Conservation (phyloP, 192 early-diverging fungal genomes). For the Dissophora ornata region DNA sequence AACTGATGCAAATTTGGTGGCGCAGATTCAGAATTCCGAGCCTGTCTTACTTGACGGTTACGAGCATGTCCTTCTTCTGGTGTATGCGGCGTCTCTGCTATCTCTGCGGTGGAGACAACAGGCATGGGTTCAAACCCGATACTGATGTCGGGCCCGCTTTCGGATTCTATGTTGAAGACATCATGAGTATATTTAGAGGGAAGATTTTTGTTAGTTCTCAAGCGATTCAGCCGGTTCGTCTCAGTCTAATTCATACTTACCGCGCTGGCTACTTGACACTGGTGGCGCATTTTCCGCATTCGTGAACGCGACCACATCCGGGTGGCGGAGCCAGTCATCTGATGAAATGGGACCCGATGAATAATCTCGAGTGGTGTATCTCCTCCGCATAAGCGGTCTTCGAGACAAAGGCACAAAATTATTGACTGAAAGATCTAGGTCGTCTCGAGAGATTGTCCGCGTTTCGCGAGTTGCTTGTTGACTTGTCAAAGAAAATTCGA, state of each 20-base stretch:
- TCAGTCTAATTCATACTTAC: neutral
- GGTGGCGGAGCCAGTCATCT: conserved; percentile 47
- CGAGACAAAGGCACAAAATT: conserved; percentile 1
- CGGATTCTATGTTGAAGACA: neutral
- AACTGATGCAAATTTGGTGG: neutral
- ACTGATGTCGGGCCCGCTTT: conserved; percentile 5
- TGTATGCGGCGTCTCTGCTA: neutral
- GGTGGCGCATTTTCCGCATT: neutral
- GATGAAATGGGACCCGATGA: conserved; percentile 32
- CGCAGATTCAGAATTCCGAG: no score
- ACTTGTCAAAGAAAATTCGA: neutral
- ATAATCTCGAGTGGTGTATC: conserved; percentile 47
- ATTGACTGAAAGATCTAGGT: neutral
- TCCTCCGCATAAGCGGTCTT: conserved; percentile 21
- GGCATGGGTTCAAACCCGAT: neutral
- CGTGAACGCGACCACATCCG: conserved; percentile 20
- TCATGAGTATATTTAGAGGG: neutral
- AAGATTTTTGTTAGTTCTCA: conserved; percentile 1
- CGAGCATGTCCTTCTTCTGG: neutral
- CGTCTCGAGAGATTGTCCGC: neutral
- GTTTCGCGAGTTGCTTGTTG: neutral
- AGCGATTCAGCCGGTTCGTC: neutral
- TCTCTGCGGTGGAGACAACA: neutral
- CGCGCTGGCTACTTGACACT: neutral
- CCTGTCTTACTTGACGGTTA: neutral